Conservation (phyloP, 1,139 yeast species). For the Pichia sorboxylosa region DNA sequence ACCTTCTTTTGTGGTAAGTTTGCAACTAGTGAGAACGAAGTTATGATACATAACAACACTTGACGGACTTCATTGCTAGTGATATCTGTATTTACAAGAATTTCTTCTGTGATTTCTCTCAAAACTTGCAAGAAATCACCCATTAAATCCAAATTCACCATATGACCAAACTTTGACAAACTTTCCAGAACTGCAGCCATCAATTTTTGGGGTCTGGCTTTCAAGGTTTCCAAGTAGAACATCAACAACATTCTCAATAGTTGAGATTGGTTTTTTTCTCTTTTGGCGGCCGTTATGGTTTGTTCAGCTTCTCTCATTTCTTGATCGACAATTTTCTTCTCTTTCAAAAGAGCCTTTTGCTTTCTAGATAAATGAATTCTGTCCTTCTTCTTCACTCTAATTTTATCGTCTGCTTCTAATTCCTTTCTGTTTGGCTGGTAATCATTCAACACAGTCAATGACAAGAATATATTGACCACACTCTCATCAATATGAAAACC, state of each 20-base stretch:
- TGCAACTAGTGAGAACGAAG: conserved; percentile 77
- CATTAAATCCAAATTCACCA: conserved; percentile 82
- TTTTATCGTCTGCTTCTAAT: conserved; percentile 24
- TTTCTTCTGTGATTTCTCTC: conserved; percentile 49
- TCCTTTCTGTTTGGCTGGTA: conserved; percentile 57
- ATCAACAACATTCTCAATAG: conserved; percentile 63
- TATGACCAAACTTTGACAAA: conserved; percentile 75
- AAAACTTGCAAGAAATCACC: conserved; percentile 88
- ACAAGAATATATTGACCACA: conserved; percentile 61
- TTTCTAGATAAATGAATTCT: conserved; percentile 81
- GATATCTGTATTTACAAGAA: conserved; percentile 21
- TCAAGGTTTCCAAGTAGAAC: conserved; percentile 67
- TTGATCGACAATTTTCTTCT: conserved; percentile 74
- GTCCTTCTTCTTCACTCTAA: conserved; percentile 67
- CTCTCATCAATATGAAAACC: conserved; percentile 76
- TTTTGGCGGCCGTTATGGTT: conserved; percentile 74
- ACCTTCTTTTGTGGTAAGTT: conserved; percentile 61
- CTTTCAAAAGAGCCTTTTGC: conserved; percentile 79
- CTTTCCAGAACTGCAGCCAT: conserved; percentile 90
- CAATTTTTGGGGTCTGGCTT: conserved; percentile 48
- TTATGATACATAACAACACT: conserved; percentile 68
- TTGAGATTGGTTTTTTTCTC: conserved; percentile 77
- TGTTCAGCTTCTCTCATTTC: conserved; percentile 83
- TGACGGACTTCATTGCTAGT: conserved; percentile 42
- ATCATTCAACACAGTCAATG: conserved; percentile 66